Evolutionary conservation across 768 basidiomycete species (phyloP), one percentile per base, ranked within the genome.

Genomic region (Amanita pallidorosea): DNA sequence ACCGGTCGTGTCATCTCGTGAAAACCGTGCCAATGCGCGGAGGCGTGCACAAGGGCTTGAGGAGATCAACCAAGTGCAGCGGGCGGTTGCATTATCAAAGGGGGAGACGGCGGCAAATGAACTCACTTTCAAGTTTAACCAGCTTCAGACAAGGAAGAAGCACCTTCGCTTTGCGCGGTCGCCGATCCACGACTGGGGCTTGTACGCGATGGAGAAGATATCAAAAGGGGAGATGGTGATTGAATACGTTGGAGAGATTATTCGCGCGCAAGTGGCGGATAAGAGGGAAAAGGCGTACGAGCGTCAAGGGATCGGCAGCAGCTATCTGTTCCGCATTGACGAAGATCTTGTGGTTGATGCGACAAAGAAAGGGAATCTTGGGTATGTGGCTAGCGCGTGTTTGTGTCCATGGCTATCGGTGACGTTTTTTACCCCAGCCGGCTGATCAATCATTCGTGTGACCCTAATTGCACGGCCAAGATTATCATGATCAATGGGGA

Each of bases 341-440:
- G 94, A 96, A 63, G 95, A 99, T 64, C 70, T 93, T 57, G 94
- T 98, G 53, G 95, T 97, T 61, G 96, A 99, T 68, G 96, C 96
- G 2, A 99, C 96, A 42, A 96, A 95, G 81, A 95, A 93, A 71
- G 96, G 96, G 25, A 96, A 94, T 67, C 84, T 99, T 61, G 95
- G 94, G 93, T 95, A 65, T 54, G 90, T 79, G 41, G 45, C 51
- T 47, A 43, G 42, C 29, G 47, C 35, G 52, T 45, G 35, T 36
- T 42, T 56, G 38, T 51, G 56, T 29, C 9, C 48, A 53, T 48
- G 52, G 48, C 12, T 45, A 35, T 44, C 49, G 49, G 54, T 51
- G 44, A 38, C 12, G 18, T 20, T 25, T 51, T 41, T 53, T 17
- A 12, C 12, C 13, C 7, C 55, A 96, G 95, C 51, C 94, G 96